phyloP scores from a whole-genome alignment of 352 stramenopile genomes.

The Phytopythium montanum region DNA sequence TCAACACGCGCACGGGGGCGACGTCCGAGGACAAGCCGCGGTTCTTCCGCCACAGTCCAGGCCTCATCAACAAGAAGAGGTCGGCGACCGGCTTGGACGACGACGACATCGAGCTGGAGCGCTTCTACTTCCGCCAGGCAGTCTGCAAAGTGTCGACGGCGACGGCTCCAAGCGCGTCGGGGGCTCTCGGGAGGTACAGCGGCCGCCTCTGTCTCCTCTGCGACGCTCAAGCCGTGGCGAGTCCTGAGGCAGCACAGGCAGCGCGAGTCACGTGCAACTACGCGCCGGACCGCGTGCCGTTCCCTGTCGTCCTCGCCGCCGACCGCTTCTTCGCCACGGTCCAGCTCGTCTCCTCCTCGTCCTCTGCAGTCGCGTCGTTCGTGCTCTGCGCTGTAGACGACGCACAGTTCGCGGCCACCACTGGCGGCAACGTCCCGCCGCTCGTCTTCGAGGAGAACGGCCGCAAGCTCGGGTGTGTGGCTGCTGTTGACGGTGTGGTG shows the following conservation, averaged over 20 bases:
- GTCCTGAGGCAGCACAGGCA: conserved; percentile 26
- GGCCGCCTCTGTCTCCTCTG: conserved; percentile 45
- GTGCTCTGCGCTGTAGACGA: conserved; percentile 52
- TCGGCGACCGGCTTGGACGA: conserved; percentile 10
- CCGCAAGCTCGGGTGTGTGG: conserved; percentile 49
- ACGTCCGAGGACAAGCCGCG: conserved; percentile 34
- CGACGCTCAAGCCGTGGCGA: conserved; percentile 46
- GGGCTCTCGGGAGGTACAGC: conserved; percentile 45
- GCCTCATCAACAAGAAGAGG: neutral
- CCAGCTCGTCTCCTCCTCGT: conserved; percentile 12
- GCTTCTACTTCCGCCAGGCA: conserved; percentile 58
- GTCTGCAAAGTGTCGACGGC: conserved; percentile 53
- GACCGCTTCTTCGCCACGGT: conserved; percentile 49
- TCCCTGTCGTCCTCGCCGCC: conserved; percentile 38
- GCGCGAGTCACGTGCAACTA: conserved; percentile 57
- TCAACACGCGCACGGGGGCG: conserved; percentile 51
- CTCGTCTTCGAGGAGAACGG: conserved; percentile 51
- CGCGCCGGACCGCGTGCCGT: conserved; percentile 31
- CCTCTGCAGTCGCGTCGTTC: conserved; percentile 24
- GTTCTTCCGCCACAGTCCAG: conserved; percentile 34
- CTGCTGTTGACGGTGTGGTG: conserved; percentile 1
- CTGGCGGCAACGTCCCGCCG: conserved; percentile 38
- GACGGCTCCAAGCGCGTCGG: conserved; percentile 29
- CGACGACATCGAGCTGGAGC: conserved; percentile 58
- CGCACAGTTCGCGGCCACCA: conserved; percentile 39